A percentile compares a stretch with the other conserved stretches of the same genome.
phyloP scores from a whole-genome alignment of 352 stramenopile species.

The Globisporangium irregulare region DNA sequence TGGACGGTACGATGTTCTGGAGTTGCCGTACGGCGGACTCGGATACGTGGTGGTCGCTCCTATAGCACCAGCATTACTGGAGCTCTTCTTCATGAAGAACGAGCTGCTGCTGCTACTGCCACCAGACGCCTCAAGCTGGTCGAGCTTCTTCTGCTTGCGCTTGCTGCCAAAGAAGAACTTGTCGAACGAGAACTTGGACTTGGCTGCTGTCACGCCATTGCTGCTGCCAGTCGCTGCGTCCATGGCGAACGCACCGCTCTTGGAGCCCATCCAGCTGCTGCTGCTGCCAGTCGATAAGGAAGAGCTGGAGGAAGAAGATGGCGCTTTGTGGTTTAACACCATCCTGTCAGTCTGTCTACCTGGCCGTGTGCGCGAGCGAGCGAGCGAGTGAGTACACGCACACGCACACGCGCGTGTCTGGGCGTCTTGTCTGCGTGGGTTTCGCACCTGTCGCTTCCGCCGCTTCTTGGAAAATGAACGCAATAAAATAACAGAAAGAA shows the following conservation, averaged over 20 bases:
- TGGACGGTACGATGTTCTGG: conserved; percentile 23
- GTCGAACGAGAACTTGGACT: conserved; percentile 30
- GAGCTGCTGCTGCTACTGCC: conserved; percentile 1
- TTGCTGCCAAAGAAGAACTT: conserved; percentile 20
- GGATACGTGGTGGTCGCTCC: neutral
- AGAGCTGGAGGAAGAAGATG: neutral
- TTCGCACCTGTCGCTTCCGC: neutral
- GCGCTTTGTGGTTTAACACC: conserved; percentile 8
- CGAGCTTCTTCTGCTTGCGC: conserved; percentile 20
- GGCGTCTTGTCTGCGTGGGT: neutral
- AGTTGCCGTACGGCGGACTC: conserved; percentile 5
- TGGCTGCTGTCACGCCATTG: neutral
- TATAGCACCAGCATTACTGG: neutral
- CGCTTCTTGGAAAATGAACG: conserved; percentile 6
- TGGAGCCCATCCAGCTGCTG: conserved; percentile 3
- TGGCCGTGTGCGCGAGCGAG: neutral
- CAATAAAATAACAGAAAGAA: neutral
- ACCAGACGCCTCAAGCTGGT: neutral
- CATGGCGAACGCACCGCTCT: neutral
- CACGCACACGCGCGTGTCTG: neutral
- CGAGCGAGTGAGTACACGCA: neutral
- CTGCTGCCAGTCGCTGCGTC: neutral
- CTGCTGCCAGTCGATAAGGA: neutral
- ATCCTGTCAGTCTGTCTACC: neutral
- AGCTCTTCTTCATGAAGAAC: conserved; percentile 16